These are phyloP conservation scores for Penicillium sp. DNA, from an alignment of 2,329 filamentous ascomycete species.

Conservation along the genomic window DNA sequence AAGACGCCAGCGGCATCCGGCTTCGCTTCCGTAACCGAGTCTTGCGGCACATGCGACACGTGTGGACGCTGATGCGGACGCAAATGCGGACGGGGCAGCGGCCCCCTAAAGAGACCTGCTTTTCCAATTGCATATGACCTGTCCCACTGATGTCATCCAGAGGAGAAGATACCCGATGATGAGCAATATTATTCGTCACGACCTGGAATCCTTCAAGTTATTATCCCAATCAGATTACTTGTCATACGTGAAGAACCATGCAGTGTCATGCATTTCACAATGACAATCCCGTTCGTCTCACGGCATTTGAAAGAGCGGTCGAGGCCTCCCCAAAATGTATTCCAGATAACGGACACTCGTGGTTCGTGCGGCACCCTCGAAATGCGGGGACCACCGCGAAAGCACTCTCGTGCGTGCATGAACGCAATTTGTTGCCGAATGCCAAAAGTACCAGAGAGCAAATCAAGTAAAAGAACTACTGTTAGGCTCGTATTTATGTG, in stretches of 20 bases:
- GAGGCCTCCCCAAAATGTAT: neutral
- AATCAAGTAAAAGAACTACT: accelerated
- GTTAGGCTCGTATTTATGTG: neutral
- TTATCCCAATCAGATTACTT: neutral
- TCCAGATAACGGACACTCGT: neutral
- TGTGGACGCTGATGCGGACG: neutral
- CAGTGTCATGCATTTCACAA: neutral
- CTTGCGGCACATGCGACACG: neutral
- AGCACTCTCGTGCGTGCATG: neutral
- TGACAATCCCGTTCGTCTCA: neutral
- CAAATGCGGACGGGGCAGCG: neutral
- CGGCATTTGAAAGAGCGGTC: neutral
- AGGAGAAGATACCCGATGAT: neutral
- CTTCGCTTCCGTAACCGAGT: too few relatives aligned
- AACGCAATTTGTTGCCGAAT: neutral
- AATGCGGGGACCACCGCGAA: neutral
- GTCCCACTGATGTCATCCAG: neutral
- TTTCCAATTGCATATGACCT: neutral
- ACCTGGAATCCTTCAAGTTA: neutral
- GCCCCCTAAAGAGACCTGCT: neutral
- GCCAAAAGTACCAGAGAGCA: neutral
- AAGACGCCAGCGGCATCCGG: too few relatives aligned
- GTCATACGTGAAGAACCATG: neutral
- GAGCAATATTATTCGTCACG: neutral
- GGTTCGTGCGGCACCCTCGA: neutral